These are phyloP conservation scores for Monosporascus sp. DNA, from an alignment of 2,329 filamentous ascomycete genomes.

Conservation along the genomic window DNA sequence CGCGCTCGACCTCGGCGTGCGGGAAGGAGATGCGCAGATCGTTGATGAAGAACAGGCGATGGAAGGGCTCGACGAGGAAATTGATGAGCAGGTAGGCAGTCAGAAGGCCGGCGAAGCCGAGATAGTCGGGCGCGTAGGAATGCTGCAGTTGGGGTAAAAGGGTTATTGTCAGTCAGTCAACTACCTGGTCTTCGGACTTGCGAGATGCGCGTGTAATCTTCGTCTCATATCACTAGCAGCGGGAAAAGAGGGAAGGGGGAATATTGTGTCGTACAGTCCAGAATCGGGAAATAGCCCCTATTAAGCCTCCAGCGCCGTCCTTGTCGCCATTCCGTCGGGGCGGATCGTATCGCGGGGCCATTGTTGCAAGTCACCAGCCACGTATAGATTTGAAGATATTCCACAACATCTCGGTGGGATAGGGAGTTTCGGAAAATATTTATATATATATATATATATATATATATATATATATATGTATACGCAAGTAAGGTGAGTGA, in stretches of 20 bases:
- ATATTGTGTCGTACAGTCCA: conserved; percentile 39
- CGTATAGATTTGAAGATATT: conserved; percentile 29
- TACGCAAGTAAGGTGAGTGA: no score
- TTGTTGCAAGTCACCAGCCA: conserved; percentile 38
- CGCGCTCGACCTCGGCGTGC: conserved; percentile 76
- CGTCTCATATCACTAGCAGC: not conserved
- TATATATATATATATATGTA: not conserved
- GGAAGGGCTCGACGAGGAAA: conserved; percentile 75
- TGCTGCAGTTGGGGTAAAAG: conserved; percentile 40
- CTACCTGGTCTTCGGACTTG: no score
- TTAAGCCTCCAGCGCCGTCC: conserved; percentile 12
- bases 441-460: not conserved
- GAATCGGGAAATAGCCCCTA: conserved; percentile 33
- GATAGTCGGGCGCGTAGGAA: conserved; percentile 84
- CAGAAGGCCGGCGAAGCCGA: conserved; percentile 69
- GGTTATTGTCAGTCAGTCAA: not conserved
- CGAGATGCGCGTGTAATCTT: no score
- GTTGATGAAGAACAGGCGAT: conserved; percentile 88
- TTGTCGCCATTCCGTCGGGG: conserved; percentile 10
- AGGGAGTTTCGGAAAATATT: not conserved
- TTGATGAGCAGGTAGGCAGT: conserved; percentile 62
- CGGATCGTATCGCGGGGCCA: conserved; percentile 29
- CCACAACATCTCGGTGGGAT: conserved; percentile 29
- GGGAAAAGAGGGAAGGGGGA: not conserved
- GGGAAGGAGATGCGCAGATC: conserved; percentile 82